A percentile compares a stretch with the other conserved stretches of the same genome.
Conservation (phyloP, 1,284 basidiomycete genomes). For the Lentinus polychrous region DNA sequence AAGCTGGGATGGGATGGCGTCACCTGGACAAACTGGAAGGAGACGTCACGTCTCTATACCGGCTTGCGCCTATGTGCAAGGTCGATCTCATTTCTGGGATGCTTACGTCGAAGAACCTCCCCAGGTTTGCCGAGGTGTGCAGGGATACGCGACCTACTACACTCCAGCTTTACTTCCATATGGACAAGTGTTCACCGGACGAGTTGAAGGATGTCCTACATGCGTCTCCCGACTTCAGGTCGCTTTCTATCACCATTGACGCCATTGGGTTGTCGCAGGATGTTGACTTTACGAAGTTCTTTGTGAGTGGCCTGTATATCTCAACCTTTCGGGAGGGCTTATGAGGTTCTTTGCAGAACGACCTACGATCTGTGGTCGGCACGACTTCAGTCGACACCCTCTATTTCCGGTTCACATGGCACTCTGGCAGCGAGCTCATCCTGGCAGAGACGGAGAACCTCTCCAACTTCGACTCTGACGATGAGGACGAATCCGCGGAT, state of each 20-base stretch:
- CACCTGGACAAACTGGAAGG: neutral
- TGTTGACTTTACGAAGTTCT: neutral
- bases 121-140: neutral
- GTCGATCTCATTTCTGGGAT: neutral
- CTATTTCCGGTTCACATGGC: neutral
- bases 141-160: neutral
- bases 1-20: neutral
- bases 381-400: neutral
- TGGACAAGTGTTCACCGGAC: neutral
- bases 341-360: neutral
- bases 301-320: neutral
- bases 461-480: too few species aligned
- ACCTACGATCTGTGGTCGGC: neutral
- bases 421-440: neutral
- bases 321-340: neutral
- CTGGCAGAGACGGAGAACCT: too few species aligned
- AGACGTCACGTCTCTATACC: neutral
- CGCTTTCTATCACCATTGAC: neutral
- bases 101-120: neutral
- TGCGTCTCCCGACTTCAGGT: neutral
- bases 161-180: neutral
- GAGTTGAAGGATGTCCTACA: neutral
- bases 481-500: too few species aligned
- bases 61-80: neutral
- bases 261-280: neutral